Conservation (phyloP, 257 asterid species). For the Rubia yunnanensis region DNA sequence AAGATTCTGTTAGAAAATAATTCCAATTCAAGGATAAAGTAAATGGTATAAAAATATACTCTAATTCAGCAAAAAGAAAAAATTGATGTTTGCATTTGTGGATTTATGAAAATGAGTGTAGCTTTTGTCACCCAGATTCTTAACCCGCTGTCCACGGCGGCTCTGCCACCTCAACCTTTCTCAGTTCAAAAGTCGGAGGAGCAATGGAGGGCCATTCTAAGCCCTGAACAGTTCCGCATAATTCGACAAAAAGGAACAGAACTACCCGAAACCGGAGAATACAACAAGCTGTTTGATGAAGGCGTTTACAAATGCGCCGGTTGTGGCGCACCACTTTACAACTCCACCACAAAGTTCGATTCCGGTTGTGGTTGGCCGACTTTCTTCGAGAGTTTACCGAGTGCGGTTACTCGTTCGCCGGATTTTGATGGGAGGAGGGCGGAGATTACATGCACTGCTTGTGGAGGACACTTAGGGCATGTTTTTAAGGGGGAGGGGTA, state of each 20-base stretch:
- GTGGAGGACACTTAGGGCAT: slow-evolving; percentile 78
- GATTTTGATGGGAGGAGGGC: slow-evolving; percentile 83
- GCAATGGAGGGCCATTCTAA: slow-evolving; percentile 65
- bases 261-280: slow-evolving; percentile 65
- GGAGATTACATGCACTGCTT: slow-evolving; percentile 68
- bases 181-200: slow-evolving; percentile 52
- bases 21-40: no score
- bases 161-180: background rate
- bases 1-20: no score
- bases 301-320: slow-evolving; percentile 63
- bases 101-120: no score
- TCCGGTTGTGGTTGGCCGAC: slow-evolving; percentile 95
- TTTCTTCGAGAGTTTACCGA: slow-evolving; percentile 65
- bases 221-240: slow-evolving; percentile 61
- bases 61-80: no score
- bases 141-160: slow-evolving; percentile 17
- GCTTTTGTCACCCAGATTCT: no score
- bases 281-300: slow-evolving; percentile 51
- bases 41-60: no score
- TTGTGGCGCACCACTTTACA: slow-evolving; percentile 59
- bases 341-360: slow-evolving; percentile 63
- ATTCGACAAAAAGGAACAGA: slow-evolving; percentile 73
- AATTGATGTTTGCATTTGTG: no score
- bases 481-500: slow-evolving; percentile 70
- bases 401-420: slow-evolving; percentile 57